Conservation (phyloP, 306 rosid species). For the Lithocarpus polystachyus region DNA sequence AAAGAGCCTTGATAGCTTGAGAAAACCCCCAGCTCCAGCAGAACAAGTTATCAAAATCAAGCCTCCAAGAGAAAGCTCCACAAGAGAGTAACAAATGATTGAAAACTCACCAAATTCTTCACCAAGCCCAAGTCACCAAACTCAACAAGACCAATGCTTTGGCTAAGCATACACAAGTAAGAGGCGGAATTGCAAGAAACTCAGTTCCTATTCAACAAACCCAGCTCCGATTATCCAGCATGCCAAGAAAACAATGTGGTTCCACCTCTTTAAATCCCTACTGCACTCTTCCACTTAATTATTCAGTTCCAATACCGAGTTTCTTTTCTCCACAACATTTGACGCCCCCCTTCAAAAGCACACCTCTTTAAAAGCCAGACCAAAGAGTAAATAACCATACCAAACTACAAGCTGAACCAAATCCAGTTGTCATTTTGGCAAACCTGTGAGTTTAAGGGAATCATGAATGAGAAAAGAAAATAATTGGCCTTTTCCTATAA, state of each 20-base stretch:
- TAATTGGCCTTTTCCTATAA: slow-evolving; percentile 43
- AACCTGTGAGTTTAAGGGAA: slow-evolving; percentile 32
- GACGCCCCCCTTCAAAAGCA: slow-evolving; percentile 29
- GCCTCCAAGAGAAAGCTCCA: slow-evolving; percentile 27
- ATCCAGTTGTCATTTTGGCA: slow-evolving; percentile 46
- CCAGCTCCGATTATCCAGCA: slow-evolving; percentile 26
- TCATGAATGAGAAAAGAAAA: slow-evolving; percentile 34
- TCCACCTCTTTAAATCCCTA: slow-evolving; percentile 8
- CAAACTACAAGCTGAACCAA: slow-evolving; percentile 40
- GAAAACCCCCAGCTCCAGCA: slow-evolving; percentile 29
- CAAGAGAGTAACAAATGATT: slow-evolving; percentile 7
- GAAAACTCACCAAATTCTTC: slow-evolving; percentile 21
- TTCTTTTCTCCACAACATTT: no score
- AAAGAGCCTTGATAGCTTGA: slow-evolving; percentile 31
- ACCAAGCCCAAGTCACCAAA: slow-evolving; percentile 17
- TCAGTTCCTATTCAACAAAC: slow-evolving; percentile 9
- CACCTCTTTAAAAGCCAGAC: slow-evolving; percentile 23
- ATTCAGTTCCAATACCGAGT: neutral
- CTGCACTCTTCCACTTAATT: slow-evolving; percentile 4
- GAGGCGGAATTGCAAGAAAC: slow-evolving; percentile 25
- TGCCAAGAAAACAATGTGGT: slow-evolving; percentile 33
- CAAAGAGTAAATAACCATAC: slow-evolving; percentile 45
- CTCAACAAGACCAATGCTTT: slow-evolving; percentile 31
- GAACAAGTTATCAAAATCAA: slow-evolving; percentile 39
- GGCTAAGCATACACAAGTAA: slow-evolving; percentile 8